A percentile compares a stretch with the other conserved stretches of the same genome.
These are phyloP conservation scores for Ophiocordyceps australis DNA, from an alignment of 2,329 filamentous ascomycete species.

Conservation along the genomic window DNA sequence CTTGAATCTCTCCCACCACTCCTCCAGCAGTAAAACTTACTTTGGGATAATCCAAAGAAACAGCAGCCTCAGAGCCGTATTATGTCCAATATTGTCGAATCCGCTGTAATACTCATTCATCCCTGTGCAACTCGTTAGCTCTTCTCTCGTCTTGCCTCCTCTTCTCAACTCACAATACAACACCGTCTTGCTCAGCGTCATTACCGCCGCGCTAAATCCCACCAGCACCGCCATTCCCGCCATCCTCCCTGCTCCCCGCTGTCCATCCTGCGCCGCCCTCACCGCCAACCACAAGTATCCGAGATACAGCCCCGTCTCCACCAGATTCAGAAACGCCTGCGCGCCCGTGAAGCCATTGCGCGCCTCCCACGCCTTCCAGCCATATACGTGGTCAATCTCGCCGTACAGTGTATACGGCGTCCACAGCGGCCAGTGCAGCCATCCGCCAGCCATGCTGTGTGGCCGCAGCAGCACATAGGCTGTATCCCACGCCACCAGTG, in stretches of 20 bases:
- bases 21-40: too few relatives aligned
- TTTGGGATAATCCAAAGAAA: conserved; percentile 40
- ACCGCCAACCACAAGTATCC: conserved; percentile 25
- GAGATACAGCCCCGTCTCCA: conserved; percentile 49
- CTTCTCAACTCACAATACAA: conserved; percentile 42
- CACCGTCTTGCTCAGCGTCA: conserved; percentile 44
- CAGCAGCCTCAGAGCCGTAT: conserved; percentile 22
- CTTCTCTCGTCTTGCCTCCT: too few relatives aligned
- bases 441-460: conserved; percentile 63
- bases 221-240: conserved; percentile 27
- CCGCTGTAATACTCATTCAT: conserved; percentile 35
- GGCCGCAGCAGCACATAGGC: conserved; percentile 66
- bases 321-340: conserved; percentile 49
- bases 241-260: conserved; percentile 18
- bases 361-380: conserved; percentile 50
- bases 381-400: conserved; percentile 64
- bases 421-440: conserved; percentile 55
- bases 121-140: conserved; percentile 22
- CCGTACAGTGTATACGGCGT: conserved; percentile 68
- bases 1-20: too few relatives aligned
- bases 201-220: conserved; percentile 34
- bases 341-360: conserved; percentile 61
- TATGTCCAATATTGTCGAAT: conserved; percentile 40
- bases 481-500: conserved; percentile 68
- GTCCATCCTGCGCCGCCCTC: conserved; percentile 5